Base-by-base conservation (phyloP, 1,139 yeast species). In the Candida glucosophila region DNA sequence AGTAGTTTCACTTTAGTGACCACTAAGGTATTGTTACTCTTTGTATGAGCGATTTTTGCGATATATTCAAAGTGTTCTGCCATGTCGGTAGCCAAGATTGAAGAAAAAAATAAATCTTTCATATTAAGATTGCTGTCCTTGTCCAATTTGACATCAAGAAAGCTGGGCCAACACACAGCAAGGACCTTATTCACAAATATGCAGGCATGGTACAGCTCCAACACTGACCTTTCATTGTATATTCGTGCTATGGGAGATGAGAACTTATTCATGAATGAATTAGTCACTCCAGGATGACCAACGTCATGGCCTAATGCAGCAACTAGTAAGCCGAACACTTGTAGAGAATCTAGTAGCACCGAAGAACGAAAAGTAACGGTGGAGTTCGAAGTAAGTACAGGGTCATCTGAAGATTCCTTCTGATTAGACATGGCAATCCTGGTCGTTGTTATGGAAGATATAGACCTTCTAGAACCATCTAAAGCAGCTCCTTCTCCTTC, bases 301-400 rank as follows among this genome's bases (percentile, higher is more conserved):
- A 83, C 77, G 52, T 90, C 98, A 52, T 90, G 98, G 24, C 98
- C 97, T 25, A 88, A 58, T 1, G 95, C 94, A 1, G 95, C 83
- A 14, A 86, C 63, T 22, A 83, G 62, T 15, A 85, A 55, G 1
- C 77, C 72, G 23, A 77, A 52, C 1, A 71, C 59, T 42, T 76
- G 78, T 14, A 63, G 37, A 1, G 74, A 63, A 26, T 53, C 55
- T 20, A 70, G 44, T n/a, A n/a, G n/a, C 34, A 35, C n/a, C n/a
- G n/a, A n/a, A 51, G 32, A 76, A 76, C 69, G 37, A 51, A 62
- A 26, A 10, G 43, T 14, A 12, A 22, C 8, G 5, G 20, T 14
- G 11, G 22, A 19, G 7, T 7, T 19, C 8, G 10, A 8, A 16
- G 18, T n/a, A 16, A 8, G 8, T 8, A 16, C 18, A 37, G 15